Conservation (phyloP, 2,329 filamentous ascomycete genomes). For the Talaromyces sp. region DNA sequence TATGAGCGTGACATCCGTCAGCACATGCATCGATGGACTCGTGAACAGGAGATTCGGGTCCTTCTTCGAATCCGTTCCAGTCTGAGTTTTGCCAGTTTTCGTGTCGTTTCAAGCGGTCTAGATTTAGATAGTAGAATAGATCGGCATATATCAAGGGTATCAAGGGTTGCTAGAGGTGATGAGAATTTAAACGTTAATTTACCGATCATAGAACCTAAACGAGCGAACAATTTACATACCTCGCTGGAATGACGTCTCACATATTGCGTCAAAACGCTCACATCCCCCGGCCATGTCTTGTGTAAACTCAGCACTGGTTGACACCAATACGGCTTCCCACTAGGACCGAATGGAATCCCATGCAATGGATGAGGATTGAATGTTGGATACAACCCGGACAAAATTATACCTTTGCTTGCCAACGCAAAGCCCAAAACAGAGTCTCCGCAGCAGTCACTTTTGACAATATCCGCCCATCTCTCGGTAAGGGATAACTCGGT, state of each 20-base stretch:
- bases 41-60: constrained; percentile 25
- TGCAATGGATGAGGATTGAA: constrained; percentile 49
- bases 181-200: not conserved
- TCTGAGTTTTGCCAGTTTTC: constrained; percentile 33
- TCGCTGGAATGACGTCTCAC: constrained; percentile 20
- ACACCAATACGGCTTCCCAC: constrained; percentile 44
- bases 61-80: constrained; percentile 28
- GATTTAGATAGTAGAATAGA: constrained; percentile 26
- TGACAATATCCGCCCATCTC: constrained; percentile 40
- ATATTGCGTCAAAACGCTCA: constrained; percentile 48
- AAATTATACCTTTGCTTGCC: constrained; percentile 39
- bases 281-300: constrained; percentile 45
- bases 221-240: constrained; percentile 16
- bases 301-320: constrained; percentile 49
- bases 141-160: constrained; percentile 26
- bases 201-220: no score
- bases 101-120: constrained; percentile 19
- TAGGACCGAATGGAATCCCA: constrained; percentile 41
- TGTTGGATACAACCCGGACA: constrained; percentile 48
- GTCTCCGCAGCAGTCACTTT: constrained; percentile 51
- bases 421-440: constrained; percentile 48
- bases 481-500: constrained; percentile 36
- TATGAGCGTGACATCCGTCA: constrained; percentile 21
- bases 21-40: constrained; percentile 27
- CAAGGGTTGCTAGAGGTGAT: constrained; percentile 16